Percentiles rank a stretch among this genome's conserved stretches.
These are phyloP conservation scores for Boletus rubescentipes DNA, from an alignment of 768 basidiomycete genomes.

Conservation along the genomic window DNA sequence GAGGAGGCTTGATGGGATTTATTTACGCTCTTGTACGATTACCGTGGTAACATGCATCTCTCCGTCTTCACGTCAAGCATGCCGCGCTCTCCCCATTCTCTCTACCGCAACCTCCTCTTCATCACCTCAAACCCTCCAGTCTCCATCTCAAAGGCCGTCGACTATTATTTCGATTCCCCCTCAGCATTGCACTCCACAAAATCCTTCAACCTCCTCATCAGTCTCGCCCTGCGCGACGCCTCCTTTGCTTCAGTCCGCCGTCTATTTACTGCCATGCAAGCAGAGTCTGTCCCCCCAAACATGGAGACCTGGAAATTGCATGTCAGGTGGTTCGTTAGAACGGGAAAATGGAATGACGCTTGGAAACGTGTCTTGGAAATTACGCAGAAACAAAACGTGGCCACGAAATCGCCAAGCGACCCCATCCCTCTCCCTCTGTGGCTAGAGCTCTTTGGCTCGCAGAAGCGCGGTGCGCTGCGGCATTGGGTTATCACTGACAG, in stretches of 20 bases:
- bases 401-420: background rate
- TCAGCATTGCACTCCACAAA: slow-evolving; percentile 34
- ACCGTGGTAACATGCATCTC: too few relatives aligned
- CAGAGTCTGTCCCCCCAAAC: slow-evolving; percentile 42
- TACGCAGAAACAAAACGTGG: slow-evolving; percentile 5
- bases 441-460: slow-evolving; percentile 57
- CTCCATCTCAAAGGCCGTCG: slow-evolving; percentile 13
- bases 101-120: slow-evolving; percentile 35
- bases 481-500: slow-evolving; percentile 12
- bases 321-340: slow-evolving; percentile 55
- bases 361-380: slow-evolving; percentile 44
- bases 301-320: slow-evolving; percentile 56
- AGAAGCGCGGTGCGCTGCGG: slow-evolving; percentile 37
- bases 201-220: slow-evolving; percentile 46
- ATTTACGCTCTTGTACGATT: background rate
- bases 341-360: slow-evolving; percentile 57
- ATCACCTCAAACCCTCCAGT: slow-evolving; percentile 21
- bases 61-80: too few relatives aligned
- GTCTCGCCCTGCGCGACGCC: slow-evolving; percentile 50
- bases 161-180: slow-evolving; percentile 31
- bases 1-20: slow-evolving; percentile 21
- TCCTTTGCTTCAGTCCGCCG: slow-evolving; percentile 45
- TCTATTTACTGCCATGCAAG: slow-evolving; percentile 49
- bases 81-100: slow-evolving; percentile 22
- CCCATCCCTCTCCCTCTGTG: slow-evolving; percentile 50